phyloP scores from a whole-genome alignment of 352 stramenopile species.

The Globisporangium spiculum region DNA sequence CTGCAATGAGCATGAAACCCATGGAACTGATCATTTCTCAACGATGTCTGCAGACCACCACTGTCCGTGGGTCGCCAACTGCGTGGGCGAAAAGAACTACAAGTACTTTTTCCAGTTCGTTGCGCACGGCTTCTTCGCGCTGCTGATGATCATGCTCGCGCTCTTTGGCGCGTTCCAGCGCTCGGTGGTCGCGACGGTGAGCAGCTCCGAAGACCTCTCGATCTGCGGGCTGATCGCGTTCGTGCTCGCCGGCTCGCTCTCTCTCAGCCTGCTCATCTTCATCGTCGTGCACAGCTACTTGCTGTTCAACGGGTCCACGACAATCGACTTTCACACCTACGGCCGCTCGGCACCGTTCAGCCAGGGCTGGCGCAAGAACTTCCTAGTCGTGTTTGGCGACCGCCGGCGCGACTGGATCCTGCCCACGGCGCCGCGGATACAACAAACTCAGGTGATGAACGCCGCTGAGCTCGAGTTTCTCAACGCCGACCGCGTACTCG shows the following conservation, averaged over 20 bases:
- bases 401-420: constrained; percentile 56
- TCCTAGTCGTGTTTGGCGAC: constrained; percentile 49
- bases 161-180: constrained; percentile 53
- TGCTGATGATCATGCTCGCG: constrained; percentile 53
- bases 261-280: constrained; percentile 70
- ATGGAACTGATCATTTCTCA: background rate
- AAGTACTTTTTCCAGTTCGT: constrained; percentile 89
- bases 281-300: constrained; percentile 72
- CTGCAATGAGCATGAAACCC: background rate
- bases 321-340: constrained; percentile 79
- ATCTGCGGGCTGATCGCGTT: constrained; percentile 61
- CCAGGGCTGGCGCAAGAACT: constrained; percentile 60
- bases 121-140: constrained; percentile 65
- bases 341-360: constrained; percentile 64
- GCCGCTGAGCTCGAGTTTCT: constrained; percentile 49
- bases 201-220: constrained; percentile 32
- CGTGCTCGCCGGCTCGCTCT: constrained; percentile 65
- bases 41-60: constrained; percentile 90
- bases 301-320: constrained; percentile 62
- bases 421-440: constrained; percentile 26
- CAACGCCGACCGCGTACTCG: constrained; percentile 38
- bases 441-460: constrained; percentile 26
- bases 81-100: constrained; percentile 81
- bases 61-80: constrained; percentile 95
- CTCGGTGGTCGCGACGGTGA: constrained; percentile 23